phyloP scores from a whole-genome alignment of 2,329 filamentous ascomycete species.

The Cladosporium sp. region DNA sequence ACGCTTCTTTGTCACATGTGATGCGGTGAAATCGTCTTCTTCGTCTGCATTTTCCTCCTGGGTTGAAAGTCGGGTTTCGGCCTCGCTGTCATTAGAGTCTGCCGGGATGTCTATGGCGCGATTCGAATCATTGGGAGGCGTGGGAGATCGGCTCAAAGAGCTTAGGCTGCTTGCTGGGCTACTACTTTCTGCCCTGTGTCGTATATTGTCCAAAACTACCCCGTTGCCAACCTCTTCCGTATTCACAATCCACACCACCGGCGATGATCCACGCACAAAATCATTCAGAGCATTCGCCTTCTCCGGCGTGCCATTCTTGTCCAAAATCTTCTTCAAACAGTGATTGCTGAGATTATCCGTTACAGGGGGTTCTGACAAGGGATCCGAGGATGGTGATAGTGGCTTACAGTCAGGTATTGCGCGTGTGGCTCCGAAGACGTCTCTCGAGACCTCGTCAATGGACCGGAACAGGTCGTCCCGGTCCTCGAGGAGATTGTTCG shows the following conservation, averaged over 20 bases:
- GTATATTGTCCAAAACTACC: background rate
- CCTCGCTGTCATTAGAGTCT: background rate
- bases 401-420: conserved; percentile 21
- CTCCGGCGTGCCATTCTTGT: conserved; percentile 3
- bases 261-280: background rate
- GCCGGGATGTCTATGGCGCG: background rate
- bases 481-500: conserved; percentile 4
- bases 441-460: conserved; percentile 16
- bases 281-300: conserved; percentile 6
- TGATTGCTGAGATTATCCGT: conserved; percentile 14
- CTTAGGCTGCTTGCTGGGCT: background rate
- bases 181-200: background rate
- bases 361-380: conserved; percentile 12
- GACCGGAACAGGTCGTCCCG: conserved; percentile 16
- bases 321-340: conserved; percentile 2
- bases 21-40: conserved; percentile 1
- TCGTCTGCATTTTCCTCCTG: background rate
- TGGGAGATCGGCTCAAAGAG: background rate
- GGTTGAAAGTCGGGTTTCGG: background rate
- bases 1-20: conserved; percentile 20
- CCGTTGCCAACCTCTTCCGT: background rate
- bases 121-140: background rate
- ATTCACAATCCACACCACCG: conserved; percentile 3
- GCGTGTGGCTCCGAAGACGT: conserved; percentile 18
- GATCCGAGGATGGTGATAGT: conserved; percentile 1